Percentiles rank a stretch among this genome's conserved stretches.
These are phyloP conservation scores for Aspergillus pseudoviridinutans DNA, from an alignment of 2,329 filamentous ascomycete species.

Conservation along the genomic window DNA sequence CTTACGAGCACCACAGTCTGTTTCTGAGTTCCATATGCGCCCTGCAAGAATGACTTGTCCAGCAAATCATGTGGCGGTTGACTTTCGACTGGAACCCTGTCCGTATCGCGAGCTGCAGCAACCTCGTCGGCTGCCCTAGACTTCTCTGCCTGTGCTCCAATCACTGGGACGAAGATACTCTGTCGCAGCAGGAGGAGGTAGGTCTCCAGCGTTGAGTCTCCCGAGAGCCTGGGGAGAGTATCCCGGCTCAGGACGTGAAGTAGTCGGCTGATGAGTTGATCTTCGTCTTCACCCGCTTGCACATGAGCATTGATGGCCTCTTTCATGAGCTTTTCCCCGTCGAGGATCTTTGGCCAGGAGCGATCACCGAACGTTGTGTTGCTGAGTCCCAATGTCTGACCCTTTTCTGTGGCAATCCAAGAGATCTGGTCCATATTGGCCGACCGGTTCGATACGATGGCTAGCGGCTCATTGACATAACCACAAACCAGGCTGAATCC, in stretches of 20 bases:
- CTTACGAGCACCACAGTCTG: constrained; percentile 59
- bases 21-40: constrained; percentile 61
- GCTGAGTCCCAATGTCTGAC: constrained; percentile 57
- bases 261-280: constrained; percentile 49
- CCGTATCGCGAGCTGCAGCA: constrained; percentile 29
- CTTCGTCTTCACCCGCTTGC: constrained; percentile 40
- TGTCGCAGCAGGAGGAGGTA: constrained; percentile 56
- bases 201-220: constrained; percentile 48
- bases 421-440: constrained; percentile 47
- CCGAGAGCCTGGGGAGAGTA: constrained; percentile 50
- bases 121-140: constrained; percentile 32
- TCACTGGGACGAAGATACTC: constrained; percentile 58
- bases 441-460: constrained; percentile 61
- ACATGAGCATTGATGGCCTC: constrained; percentile 47
- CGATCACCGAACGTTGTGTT: constrained; percentile 58
- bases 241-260: constrained; percentile 52
- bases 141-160: constrained; percentile 47
- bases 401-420: constrained; percentile 47
- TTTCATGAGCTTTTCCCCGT: constrained; percentile 53
- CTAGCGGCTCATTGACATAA: constrained; percentile 50
- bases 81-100: constrained; percentile 8
- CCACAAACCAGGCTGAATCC: constrained; percentile 63
- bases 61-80: constrained; percentile 19
- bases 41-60: constrained; percentile 37
- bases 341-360: constrained; percentile 59